Base-by-base conservation (phyloP, 305 asterid species). In the Rubia tinctorum region DNA sequence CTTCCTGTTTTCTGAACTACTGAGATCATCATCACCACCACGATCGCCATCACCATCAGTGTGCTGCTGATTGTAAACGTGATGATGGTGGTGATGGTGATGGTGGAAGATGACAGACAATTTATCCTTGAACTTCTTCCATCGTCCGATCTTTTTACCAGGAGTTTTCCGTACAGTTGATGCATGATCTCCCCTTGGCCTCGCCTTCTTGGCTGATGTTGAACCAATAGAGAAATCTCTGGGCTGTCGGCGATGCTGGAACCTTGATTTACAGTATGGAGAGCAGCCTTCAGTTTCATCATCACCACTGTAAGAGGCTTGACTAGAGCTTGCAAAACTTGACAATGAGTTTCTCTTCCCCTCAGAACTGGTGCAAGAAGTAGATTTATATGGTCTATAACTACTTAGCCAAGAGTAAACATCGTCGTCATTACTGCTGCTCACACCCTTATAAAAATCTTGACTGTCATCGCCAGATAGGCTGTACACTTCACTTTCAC, bases 91-190 rank as follows among this genome's bases (percentile, higher is more conserved):
- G 51, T 89, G 89, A 11, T 81, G 85, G 37, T 84, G 87, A 27
- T 86, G 97, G 51, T 87, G 96, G 75, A 87, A 85, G 68, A 88
- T 77, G 37, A 86, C 63, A 6, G 88, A 85, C 59, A 92, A 64
- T 72, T 71, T 83, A 70, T 92, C 82, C 81, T 88, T 88, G 77
- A 92, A 51, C 79, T 82, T 86, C 86, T 78, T 87, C 92, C 86
- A 86, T 17, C 75, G 72, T 69, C 93, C 88, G 12, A 69, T 55
- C 69, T 72, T 77, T 58, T 83, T 87, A 78, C 73, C 69, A 6
- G 77, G 56, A 66, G 47, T 79, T 15, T 22, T 60, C 43, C 65
- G 45, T 63, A 72, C 63, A 70, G 80, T 59, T 74, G 76, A 53
- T 66, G 63, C 83, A 76, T 11, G 58, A 39, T 17, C 68, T 68